These are phyloP conservation scores for Aspergillus saccharolyticus DNA, from an alignment of 495 filamentous ascomycete genomes.

Conservation along the genomic window DNA sequence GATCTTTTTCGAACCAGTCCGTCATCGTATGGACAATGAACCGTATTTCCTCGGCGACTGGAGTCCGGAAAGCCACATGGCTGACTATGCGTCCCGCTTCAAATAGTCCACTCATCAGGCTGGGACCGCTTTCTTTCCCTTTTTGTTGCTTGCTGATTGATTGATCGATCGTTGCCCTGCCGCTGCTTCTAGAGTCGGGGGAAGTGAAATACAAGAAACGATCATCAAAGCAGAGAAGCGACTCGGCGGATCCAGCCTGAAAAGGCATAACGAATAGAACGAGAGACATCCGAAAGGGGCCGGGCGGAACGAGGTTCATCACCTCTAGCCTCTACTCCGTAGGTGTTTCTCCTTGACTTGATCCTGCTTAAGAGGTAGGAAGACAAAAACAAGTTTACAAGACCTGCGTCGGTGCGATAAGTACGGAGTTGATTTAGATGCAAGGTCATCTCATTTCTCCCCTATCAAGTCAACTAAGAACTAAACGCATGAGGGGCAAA, in stretches of 20 bases:
- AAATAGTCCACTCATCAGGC: not conserved
- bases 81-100: slow-evolving; percentile 10
- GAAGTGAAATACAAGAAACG: not conserved
- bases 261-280: not conserved
- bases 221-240: not conserved
- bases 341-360: not conserved
- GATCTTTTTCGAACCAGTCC: not conserved
- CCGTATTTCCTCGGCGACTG: slow-evolving; percentile 1
- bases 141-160: not conserved
- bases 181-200: not conserved
- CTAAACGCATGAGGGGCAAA: slow-evolving; percentile 5
- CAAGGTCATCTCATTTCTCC: not conserved
- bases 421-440: too few species aligned
- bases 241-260: not conserved
- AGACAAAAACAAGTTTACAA: not conserved
- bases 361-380: not conserved
- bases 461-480: not conserved
- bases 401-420: not conserved
- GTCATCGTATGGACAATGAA: slow-evolving; percentile 8
- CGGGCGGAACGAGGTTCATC: not conserved
- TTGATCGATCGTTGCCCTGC: not conserved
- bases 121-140: not conserved
- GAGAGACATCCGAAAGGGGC: not conserved
- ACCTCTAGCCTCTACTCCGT: too few species aligned
- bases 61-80: slow-evolving; percentile 20